These are phyloP conservation scores for Pisolithus microcarpus DNA, from an alignment of 768 basidiomycete species.

Conservation along the genomic window DNA sequence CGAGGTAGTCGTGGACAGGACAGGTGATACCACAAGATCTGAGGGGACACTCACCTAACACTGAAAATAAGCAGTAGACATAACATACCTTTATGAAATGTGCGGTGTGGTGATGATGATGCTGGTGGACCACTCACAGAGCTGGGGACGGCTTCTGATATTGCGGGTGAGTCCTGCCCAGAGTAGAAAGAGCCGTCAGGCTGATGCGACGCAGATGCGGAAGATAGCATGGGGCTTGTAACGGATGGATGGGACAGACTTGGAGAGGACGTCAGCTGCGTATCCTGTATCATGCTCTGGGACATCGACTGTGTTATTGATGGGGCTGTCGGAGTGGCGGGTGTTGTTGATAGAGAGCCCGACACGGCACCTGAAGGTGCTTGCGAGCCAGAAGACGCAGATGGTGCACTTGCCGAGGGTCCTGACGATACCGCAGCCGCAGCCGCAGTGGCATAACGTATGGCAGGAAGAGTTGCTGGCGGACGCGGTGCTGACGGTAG, in stretches of 20 bases:
- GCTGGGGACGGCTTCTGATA: conserved; percentile 56
- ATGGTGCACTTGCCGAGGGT: conserved; percentile 30
- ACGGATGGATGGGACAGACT: conserved; percentile 81
- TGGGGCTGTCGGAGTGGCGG: conserved; percentile 34
- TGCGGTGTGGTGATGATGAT: conserved; percentile 55
- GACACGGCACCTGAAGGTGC: conserved; percentile 27
- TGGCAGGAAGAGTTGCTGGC: conserved; percentile 59
- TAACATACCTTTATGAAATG: conserved; percentile 43
- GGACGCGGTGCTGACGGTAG: conserved; percentile 51
- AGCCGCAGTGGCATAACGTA: conserved; percentile 89
- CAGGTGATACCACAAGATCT: conserved; percentile 43
- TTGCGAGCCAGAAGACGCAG: conserved; percentile 36
- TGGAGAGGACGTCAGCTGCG: conserved; percentile 54
- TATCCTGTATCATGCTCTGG: conserved; percentile 28
- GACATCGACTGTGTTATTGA: conserved; percentile 32
- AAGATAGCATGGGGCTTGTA: conserved; percentile 77
- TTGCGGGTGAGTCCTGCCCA: conserved; percentile 61
- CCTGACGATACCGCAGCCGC: conserved; percentile 37
- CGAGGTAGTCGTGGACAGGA: conserved; percentile 35
- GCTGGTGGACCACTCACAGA: conserved; percentile 41
- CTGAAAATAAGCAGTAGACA: conserved; percentile 10
- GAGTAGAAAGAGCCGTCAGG: conserved; percentile 66
- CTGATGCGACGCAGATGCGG: conserved; percentile 56
- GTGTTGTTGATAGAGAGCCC: conserved; percentile 32
- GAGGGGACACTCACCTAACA: conserved; percentile 16